Base-by-base conservation (phyloP, 495 filamentous ascomycete genomes). In the Cercophora newfieldiana region DNA sequence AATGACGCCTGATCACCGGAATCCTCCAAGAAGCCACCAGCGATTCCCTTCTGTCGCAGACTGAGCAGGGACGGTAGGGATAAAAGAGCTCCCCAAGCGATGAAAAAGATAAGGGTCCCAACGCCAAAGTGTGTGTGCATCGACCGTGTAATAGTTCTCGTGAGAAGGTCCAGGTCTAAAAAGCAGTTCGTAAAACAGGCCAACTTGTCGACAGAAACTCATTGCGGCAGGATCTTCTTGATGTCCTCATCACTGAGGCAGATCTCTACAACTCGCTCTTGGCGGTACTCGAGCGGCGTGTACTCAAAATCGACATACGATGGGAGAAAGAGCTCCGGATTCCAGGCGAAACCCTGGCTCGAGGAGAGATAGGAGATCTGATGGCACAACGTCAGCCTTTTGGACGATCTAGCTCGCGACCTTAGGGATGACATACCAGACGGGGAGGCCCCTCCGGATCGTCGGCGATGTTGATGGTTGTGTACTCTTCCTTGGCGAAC, bases 321-420 rank as follows among this genome's bases (percentile, higher is more conserved):
- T 0, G 84, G 83, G 2, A 87, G 75, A 72, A 87, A 87, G 69
- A 86, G 81, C 68, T 87, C 84, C 74, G 88, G 88, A 74, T 90
- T 91, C 88, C 88, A 91, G 21, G 86, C 83, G 70, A 89, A 91
- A 53, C 88, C 88, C 74, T 91, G 88, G 65, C 83, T 87, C 4
- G 86, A 85, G 61, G 87, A 83, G 50, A 91, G 84, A 71, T 89
- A 91, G 8, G 88, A 88, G 64, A 91, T 88, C 88, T 90, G 63
- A 22, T 65, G 31, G 51, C 59, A 64, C 50, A 63, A 59, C 29
- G 66, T 68, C 1, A 68, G 58, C 19, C 56, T 61, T 21, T 65
- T 24, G 37, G 54, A 5, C 4, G 48, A 4, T 62, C 55, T 56
- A 47, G 19, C 31, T 8, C 54, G 7, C 21, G 50, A 0, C n/a